Evolutionary conservation across 2,329 filamentous ascomycete genomes (phyloP), one percentile per base, ranked within the genome.

Genomic region (Pseudogymnoascus sp.): DNA sequence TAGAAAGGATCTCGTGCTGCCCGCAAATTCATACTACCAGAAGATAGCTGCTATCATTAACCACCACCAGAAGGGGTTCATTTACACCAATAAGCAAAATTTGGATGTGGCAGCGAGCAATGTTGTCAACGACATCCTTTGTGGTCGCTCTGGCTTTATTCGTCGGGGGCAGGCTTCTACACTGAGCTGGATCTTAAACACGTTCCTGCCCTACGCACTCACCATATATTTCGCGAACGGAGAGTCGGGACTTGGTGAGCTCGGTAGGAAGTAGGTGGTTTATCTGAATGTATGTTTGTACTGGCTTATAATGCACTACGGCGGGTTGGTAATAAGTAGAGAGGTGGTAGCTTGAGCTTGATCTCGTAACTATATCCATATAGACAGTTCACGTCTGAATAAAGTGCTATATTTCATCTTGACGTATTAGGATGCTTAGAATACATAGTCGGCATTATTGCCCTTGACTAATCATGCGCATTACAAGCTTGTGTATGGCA

Each of bases 11-110:
- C 13, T n/a, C 6, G 38, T 41, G 12, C 10, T 66, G 17, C 65
- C 66, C 8, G 61, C 64, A 12, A 48, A 61, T 10, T 67, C 66
- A 15, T 44, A 66, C 17, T 66, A 66, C 13, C 25, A 51, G 13
- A 15, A 15, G 13, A 51, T 51, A 29, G 44, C 25, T 7, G 25
- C 25, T 5, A 31, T 10, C 7, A 51, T 51, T 9, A 48, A 48
- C 4, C 42, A 25, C 42, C 42, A 48, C 12, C 7, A n/a, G 3
- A 48, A 48, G 42, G 42, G 3, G 5, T 9, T 48, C 5, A 9
- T 48, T 29, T 13, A 48, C 42, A 9, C 7, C 21, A 51, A 31
- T 3, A 51, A 51, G 9, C 13, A 15, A 2, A 29, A 29, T 15
- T 13, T 51, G 25, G 44, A 51, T 31, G 27, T 31, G 13, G 27